Evolutionary conservation across 1,139 yeast genomes (phyloP).

Genomic region (Debaryomycetaceae sp.): DNA sequence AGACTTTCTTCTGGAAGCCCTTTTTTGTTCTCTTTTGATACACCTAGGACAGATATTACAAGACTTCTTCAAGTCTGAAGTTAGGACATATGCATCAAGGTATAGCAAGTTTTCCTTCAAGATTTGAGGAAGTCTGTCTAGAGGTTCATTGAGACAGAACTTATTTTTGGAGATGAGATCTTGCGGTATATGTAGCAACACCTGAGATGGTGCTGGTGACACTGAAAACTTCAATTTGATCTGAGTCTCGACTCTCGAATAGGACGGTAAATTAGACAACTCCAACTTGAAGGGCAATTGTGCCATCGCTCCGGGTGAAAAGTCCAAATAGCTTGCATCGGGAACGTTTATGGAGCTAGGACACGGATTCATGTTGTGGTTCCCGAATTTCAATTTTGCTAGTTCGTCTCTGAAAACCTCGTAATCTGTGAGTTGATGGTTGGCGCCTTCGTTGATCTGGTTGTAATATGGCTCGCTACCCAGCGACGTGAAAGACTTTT

Average conservation of each 20-base stretch:
- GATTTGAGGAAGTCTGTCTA: slow-evolving; percentile 39
- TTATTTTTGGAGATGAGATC: slow-evolving; percentile 87
- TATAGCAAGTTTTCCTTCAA: slow-evolving; percentile 53
- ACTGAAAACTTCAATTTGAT: slow-evolving; percentile 69
- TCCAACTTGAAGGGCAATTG: slow-evolving; percentile 56
- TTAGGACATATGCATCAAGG: slow-evolving; percentile 66
- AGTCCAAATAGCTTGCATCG: slow-evolving; percentile 35
- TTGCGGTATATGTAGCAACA: slow-evolving; percentile 72
- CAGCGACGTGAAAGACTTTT: neutral
- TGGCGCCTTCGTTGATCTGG: neutral
- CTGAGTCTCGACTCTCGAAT: slow-evolving; percentile 93
- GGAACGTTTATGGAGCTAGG: slow-evolving; percentile 31
- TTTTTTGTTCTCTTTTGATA: slow-evolving; percentile 84
- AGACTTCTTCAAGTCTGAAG: slow-evolving; percentile 48
- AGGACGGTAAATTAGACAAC: slow-evolving; percentile 64
- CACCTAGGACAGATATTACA: slow-evolving; percentile 85
- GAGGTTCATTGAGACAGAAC: slow-evolving; percentile 56
- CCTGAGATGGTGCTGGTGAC: slow-evolving; percentile 71
- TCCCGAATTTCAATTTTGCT: slow-evolving; percentile 57
- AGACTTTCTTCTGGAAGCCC: slow-evolving; percentile 84
- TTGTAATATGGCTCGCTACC: neutral
- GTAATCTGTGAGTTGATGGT: slow-evolving; percentile 27
- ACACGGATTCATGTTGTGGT: slow-evolving; percentile 36
- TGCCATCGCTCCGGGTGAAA: slow-evolving; percentile 33
- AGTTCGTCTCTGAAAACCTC: slow-evolving; percentile 51